Base-by-base conservation (phyloP, 2,329 filamentous ascomycete species). In the Didymella pomorum region DNA sequence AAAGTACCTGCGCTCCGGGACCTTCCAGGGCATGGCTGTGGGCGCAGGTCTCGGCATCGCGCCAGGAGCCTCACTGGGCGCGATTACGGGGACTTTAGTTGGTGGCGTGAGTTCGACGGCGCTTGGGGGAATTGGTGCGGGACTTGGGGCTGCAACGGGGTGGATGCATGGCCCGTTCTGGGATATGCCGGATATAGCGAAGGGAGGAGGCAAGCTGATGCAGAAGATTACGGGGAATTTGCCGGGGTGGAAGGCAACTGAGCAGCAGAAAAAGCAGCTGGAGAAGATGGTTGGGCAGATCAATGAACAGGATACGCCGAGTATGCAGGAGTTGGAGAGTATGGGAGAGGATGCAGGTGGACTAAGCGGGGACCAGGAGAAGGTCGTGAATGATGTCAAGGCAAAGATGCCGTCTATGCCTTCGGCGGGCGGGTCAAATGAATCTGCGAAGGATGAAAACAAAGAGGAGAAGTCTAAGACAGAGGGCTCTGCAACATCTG, bases 1-100 rank as follows among this genome's bases (percentile, higher is more conserved):
- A 50, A 67, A 63, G 16, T 69, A 69, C 52, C 53, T 68, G 18
- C 65, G 64, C 23, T 69, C 67, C 11, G 67, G 67, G 3, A 56
- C 67, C 0, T 69, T 68, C 25, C 67, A 69, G 21, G 67, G 67
- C n/a, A 63, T 67, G 62, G 64, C 65, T 8, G 59, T 65, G 21
- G 67, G 67, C 11, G 62, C 67, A 16, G 67, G 67, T 10, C 56
- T 69, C 16, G 67, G 67, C 23, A 61, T 66, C 8, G 65, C 64
- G 3, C 65, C 67, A 2, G 66, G 65, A 12, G 67, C 62, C 6
- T 61, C 62, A 2, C 33, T 69, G 10, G 67, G 67, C 31, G 58
- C 65, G 14, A 56, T 69, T 4, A 66, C 64, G 21, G 67, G 67
- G 1, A 66, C 67, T 7, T 28, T 69, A 16, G 62, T 69, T 1